Conservation (phyloP, 1,139 yeast species). For the Lodderomyces beijingensis region DNA sequence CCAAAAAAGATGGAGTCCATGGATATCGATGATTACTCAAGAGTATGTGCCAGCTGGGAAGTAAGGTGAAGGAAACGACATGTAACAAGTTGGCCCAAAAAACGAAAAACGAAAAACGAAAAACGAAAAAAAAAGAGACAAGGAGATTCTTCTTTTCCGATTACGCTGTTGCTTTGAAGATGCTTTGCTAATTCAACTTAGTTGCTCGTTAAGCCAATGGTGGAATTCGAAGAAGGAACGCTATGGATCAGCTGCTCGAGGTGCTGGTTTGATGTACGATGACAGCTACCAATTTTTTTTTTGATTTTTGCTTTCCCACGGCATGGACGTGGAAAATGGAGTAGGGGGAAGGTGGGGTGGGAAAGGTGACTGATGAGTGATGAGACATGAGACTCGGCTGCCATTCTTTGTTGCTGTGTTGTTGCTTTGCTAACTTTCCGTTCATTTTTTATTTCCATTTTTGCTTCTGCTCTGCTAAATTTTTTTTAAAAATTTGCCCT, state of each 20-base stretch:
- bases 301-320: no score
- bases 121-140: conserved; percentile 1
- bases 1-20: conserved; percentile 47
- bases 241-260: not conserved
- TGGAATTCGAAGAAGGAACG: no score
- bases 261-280: not conserved
- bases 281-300: no score
- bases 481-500: conserved; percentile 1
- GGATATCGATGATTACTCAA: conserved; percentile 54
- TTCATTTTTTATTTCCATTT: no score
- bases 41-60: conserved; percentile 33
- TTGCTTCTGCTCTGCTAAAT: not conserved
- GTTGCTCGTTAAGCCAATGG: no score
- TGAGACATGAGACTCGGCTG: no score
- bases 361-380: not conserved
- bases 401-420: not conserved
- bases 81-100: no score
- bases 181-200: no score
- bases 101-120: not conserved
- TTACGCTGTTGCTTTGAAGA: not conserved
- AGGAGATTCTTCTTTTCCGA: not conserved
- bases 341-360: conserved; percentile 1
- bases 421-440: no score
- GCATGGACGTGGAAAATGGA: no score
- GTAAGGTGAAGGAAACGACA: not conserved